phyloP scores from a whole-genome alignment of 2,329 filamentous ascomycete species.

The Aureobasidium sp. region DNA sequence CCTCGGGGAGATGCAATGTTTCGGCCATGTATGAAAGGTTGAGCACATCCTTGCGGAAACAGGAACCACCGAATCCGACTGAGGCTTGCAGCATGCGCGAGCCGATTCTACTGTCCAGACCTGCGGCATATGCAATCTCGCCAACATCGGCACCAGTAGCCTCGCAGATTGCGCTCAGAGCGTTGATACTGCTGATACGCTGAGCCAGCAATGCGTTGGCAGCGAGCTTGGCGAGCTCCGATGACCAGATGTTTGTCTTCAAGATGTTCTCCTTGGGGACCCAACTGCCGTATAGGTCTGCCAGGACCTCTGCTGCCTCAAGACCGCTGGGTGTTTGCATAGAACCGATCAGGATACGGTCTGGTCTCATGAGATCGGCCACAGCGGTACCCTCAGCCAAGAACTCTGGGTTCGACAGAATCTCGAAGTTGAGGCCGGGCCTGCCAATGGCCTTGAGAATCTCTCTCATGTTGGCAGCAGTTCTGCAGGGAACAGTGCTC shows the following conservation, averaged over 20 bases:
- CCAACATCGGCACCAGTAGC: constrained; percentile 66
- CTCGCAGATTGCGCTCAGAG: constrained; percentile 72
- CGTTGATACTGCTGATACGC: constrained; percentile 72
- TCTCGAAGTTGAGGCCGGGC: constrained; percentile 55
- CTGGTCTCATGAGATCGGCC: constrained; percentile 59
- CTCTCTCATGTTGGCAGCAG: constrained; percentile 59
- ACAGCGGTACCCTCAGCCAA: constrained; percentile 70
- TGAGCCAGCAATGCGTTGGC: constrained; percentile 76
- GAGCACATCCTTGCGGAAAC: constrained; percentile 73
- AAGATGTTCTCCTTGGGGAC: constrained; percentile 58
- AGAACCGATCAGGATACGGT: constrained; percentile 68
- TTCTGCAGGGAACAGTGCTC: constrained; percentile 69
- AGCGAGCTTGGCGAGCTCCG: constrained; percentile 69
- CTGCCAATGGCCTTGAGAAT: constrained; percentile 42
- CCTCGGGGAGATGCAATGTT: constrained; percentile 58
- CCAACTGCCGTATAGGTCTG: constrained; percentile 62
- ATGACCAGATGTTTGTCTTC: constrained; percentile 66
- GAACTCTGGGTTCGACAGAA: constrained; percentile 76
- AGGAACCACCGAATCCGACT: constrained; percentile 71
- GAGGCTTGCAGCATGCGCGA: constrained; percentile 64
- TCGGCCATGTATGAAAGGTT: constrained; percentile 67
- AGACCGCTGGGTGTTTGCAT: constrained; percentile 50
- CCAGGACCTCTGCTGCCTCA: constrained; percentile 54
- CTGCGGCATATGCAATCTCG: constrained; percentile 59
- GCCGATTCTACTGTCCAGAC: constrained; percentile 61